Evolutionary conservation across 1,284 basidiomycete genomes (phyloP).

Genomic region (Puccinia horiana): DNA sequence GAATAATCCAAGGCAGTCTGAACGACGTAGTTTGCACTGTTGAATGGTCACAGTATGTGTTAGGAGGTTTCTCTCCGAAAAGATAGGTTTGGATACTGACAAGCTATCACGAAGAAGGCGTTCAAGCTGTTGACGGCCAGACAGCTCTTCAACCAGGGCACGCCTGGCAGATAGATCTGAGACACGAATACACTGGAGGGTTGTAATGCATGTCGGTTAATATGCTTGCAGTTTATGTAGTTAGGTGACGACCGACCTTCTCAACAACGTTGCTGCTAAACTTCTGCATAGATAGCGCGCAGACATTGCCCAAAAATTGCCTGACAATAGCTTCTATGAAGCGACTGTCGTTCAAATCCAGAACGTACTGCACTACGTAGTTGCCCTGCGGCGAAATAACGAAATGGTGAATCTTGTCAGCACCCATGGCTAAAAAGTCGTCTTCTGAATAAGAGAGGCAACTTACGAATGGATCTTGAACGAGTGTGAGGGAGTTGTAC

Average conservation of each 20-base stretch:
- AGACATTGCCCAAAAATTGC: slow-evolving; percentile 96
- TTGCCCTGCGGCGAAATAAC: slow-evolving; percentile 52
- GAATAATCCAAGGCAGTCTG: slow-evolving; percentile 94
- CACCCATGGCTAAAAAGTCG: slow-evolving; percentile 45
- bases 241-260: slow-evolving; percentile 65
- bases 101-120: slow-evolving; percentile 84
- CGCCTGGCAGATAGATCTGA: slow-evolving; percentile 92
- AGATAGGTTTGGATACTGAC: slow-evolving; percentile 61
- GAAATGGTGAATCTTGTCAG: slow-evolving; percentile 19
- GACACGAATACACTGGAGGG: slow-evolving; percentile 84
- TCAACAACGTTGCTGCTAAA: slow-evolving; percentile 95
- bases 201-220: slow-evolving; percentile 32
- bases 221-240: too few relatives aligned
- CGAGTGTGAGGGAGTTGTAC: slow-evolving; percentile 92
- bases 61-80: neutral
- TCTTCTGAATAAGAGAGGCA: slow-evolving; percentile 82
- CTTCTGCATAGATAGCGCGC: slow-evolving; percentile 96
- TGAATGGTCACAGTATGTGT: slow-evolving; percentile 32
- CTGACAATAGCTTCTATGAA: slow-evolving; percentile 97
- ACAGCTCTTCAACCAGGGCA: slow-evolving; percentile 89
- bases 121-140: slow-evolving; percentile 91
- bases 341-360: slow-evolving; percentile 95
- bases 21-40: slow-evolving; percentile 49
- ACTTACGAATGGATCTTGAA: slow-evolving; percentile 76
- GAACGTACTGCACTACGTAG: slow-evolving; percentile 84